These are phyloP conservation scores for Dunaliella primolecta DNA, from an alignment of 139 green algal genomes.

Conservation along the genomic window DNA sequence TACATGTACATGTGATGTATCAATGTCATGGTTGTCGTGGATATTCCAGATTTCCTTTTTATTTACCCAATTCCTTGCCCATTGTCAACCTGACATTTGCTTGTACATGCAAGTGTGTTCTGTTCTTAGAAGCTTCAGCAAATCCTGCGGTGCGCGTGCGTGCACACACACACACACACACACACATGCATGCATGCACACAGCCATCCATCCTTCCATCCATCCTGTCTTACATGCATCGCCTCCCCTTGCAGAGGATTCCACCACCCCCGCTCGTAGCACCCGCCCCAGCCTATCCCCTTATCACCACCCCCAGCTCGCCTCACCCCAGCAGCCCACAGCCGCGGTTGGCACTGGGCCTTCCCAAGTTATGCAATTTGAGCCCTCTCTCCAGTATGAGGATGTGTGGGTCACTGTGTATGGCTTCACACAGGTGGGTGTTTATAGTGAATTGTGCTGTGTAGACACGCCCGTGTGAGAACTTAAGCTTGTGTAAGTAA, in stretches of 20 bases:
- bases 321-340: neutral
- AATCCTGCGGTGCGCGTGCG: too few species aligned
- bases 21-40: neutral
- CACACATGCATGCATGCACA: too few species aligned
- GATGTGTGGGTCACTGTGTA: slow-evolving; percentile 62
- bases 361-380: neutral
- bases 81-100: too few species aligned
- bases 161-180: too few species aligned
- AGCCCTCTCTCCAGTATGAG: slow-evolving; percentile 22
- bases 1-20: neutral
- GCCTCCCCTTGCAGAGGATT: slow-evolving; percentile 8
- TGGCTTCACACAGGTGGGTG: slow-evolving; percentile 44
- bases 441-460: slow-evolving; percentile 30
- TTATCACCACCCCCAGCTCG: neutral
- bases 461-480: too few species aligned
- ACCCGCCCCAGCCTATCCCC: neutral
- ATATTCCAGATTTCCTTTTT: neutral
- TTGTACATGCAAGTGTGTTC: too few species aligned
- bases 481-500: too few species aligned
- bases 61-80: too few species aligned
- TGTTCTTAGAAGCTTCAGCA: too few species aligned
- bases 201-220: too few species aligned
- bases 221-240: too few species aligned
- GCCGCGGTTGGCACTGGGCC: neutral
- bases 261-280: neutral